Base-by-base conservation (phyloP, 345 rosid genomes). In the Ailanthus altissimus region DNA sequence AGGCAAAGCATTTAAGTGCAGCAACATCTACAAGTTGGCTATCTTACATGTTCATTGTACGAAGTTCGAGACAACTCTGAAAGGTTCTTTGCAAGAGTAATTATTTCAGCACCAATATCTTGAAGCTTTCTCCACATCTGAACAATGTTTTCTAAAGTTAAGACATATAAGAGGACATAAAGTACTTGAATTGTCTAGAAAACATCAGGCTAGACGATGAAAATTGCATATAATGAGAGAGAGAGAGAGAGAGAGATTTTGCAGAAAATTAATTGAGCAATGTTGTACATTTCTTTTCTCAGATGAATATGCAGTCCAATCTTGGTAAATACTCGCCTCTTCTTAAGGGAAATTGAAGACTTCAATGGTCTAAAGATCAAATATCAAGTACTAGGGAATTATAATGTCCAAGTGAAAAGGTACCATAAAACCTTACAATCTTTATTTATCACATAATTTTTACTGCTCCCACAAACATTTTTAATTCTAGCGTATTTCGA, bases 101-200 rank as follows among this genome's bases (percentile, higher is more conserved):
- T 79, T 83, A 96, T 85, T 85, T 90, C 93, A 59, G 84, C 81
- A 72, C 97, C 98, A 80, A 92, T 74, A 15, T 64, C 87, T 75
- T 90, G 86, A 73, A 96, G 82, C 61, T 89, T 90, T 75, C 72
- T 85, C 95, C 97, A 93, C 32, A 93, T 84, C 97, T 91, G 88
- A 51, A 53, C 80, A 68, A 7, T 75, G 46, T 57, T 16, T 45
- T 40, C 57, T 23, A 46, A 59, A 62, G 13, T 47, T 49, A 67
- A 78, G 50, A 54, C 58, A 56, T 26, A 77, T 9, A 79, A 32
- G 56, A 62, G 23, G 70, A 50, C 12, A 8, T 42, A 60, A 50
- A 63, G 58, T 56, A 74, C 50, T 40, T 32, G 28, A 49, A 42
- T 53, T 40, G 23, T 46, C 23, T 72, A 23, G 36, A 38, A 75